Conservation (phyloP, 2,329 filamentous ascomycete genomes). For the Rutstroemia sp. region DNA sequence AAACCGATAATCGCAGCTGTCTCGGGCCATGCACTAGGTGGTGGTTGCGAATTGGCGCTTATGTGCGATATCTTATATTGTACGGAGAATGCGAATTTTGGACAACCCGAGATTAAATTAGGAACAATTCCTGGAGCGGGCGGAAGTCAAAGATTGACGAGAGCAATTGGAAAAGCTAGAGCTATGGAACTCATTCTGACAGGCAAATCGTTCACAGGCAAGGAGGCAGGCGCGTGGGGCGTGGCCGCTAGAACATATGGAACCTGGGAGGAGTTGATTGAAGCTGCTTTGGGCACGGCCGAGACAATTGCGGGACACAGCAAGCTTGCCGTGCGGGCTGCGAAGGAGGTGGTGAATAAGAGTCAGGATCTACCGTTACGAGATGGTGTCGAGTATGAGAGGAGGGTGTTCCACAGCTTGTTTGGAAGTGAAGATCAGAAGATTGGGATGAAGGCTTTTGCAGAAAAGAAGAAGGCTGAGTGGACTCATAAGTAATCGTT, state of each 20-base stretch:
- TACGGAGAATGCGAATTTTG: constrained; percentile 78
- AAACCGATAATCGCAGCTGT: constrained; percentile 94
- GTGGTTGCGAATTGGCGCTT: constrained; percentile 92
- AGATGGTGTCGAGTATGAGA: constrained; percentile 92
- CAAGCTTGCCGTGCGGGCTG: constrained; percentile 77
- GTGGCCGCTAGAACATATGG: constrained; percentile 78
- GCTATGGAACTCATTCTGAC: constrained; percentile 92
- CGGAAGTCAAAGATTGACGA: constrained; percentile 80
- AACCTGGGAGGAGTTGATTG: constrained; percentile 73
- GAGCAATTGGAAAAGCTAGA: constrained; percentile 73
- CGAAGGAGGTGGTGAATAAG: constrained; percentile 99
- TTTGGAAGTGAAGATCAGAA: constrained; percentile 97
- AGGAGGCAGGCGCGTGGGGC: constrained; percentile 84
- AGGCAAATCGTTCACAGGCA: constrained; percentile 74
- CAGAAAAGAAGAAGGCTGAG: constrained; percentile 86
- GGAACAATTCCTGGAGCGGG: constrained; percentile 89
- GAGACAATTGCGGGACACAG: constrained; percentile 85
- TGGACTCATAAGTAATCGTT: constrained; percentile 67
- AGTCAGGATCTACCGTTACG: constrained; percentile 83
- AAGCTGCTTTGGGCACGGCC: constrained; percentile 73
- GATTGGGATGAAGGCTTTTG: constrained; percentile 93
- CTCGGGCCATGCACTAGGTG: constrained; percentile 88
- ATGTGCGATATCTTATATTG: constrained; percentile 97
- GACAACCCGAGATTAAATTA: constrained; percentile 94
- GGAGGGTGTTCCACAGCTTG: constrained; percentile 82